Conservation (phyloP, 768 basidiomycete species). For the Mycena maculata region DNA sequence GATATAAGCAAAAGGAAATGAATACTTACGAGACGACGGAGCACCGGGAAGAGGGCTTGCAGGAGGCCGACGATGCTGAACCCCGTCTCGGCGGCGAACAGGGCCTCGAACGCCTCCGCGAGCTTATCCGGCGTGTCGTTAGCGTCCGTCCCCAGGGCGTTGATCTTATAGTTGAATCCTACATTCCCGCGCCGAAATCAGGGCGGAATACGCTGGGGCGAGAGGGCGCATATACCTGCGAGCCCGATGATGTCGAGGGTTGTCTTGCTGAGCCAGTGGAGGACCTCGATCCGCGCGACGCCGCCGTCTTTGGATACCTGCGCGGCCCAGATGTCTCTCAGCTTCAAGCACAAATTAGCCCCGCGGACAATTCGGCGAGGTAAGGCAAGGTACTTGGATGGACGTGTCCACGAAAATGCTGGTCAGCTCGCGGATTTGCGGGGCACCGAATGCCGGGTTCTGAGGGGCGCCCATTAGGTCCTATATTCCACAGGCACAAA, state of each 20-base stretch:
- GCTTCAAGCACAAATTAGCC: no score
- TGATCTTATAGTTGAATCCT: conserved; percentile 47
- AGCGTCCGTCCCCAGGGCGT: conserved; percentile 28
- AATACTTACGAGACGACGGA: conserved; percentile 46
- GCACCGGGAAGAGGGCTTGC: not conserved
- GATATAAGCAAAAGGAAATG: conserved; percentile 7
- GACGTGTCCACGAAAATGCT: not conserved
- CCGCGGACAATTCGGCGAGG: no score
- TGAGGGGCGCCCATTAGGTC: no score
- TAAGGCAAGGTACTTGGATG: not conserved
- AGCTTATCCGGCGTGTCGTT: conserved; percentile 46
- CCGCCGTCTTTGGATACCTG: no score
- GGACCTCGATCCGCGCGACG: no score
- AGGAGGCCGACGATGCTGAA: not conserved
- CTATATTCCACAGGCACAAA: no score
- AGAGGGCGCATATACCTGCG: no score
- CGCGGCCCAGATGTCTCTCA: no score
- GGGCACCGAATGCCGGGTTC: no score
- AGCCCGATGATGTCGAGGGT: no score
- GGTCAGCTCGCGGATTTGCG: not conserved
- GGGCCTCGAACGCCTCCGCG: conserved; percentile 55
- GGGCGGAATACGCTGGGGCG: not conserved
- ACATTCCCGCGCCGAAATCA: conserved; percentile 37
- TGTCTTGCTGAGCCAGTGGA: no score
- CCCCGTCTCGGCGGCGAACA: conserved; percentile 48